Conservation (phyloP, 2,329 filamentous ascomycete genomes). For the Pseudomassariella vexata region DNA sequence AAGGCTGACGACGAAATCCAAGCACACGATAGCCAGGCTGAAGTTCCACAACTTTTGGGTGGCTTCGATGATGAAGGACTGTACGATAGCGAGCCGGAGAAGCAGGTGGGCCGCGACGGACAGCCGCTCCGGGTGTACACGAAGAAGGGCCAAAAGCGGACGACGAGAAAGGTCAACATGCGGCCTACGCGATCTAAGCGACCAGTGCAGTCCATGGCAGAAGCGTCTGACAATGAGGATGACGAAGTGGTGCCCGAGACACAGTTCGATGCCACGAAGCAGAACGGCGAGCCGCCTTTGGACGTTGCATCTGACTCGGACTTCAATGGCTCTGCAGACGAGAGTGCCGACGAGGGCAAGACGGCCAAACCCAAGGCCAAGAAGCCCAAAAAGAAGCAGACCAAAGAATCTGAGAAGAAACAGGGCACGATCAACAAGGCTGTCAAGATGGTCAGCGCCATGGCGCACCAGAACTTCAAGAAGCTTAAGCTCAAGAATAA, state of each 20-base stretch:
- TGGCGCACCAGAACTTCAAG: slow-evolving; percentile 63
- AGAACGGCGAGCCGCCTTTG: slow-evolving; percentile 20
- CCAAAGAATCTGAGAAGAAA: slow-evolving; percentile 21
- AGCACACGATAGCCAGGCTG: slow-evolving; percentile 36
- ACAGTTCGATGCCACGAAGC: slow-evolving; percentile 22
- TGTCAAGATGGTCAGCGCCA: slow-evolving; percentile 55
- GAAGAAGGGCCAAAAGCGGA: slow-evolving; percentile 80
- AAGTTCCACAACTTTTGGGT: slow-evolving; percentile 44
- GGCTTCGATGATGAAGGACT: slow-evolving; percentile 59
- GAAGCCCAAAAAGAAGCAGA: slow-evolving; percentile 17
- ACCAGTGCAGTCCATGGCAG: slow-evolving; percentile 26
- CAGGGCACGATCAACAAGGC: slow-evolving; percentile 44
- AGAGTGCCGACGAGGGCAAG: slow-evolving; percentile 28
- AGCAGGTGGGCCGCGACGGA: slow-evolving; percentile 45
- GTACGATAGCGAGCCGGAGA: slow-evolving; percentile 52
- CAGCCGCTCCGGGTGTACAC: slow-evolving; percentile 62
- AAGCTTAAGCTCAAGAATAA: slow-evolving; percentile 57
- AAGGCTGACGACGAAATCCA: slow-evolving; percentile 25
- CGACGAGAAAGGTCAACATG: slow-evolving; percentile 65
- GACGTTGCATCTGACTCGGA: slow-evolving; percentile 33
- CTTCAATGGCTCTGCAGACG: slow-evolving; percentile 28
- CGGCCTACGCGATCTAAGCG: slow-evolving; percentile 45
- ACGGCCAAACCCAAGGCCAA: slow-evolving; percentile 16
- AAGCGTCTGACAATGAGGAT: slow-evolving; percentile 28
- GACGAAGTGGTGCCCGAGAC: slow-evolving; percentile 35